These are phyloP conservation scores for Macaranga tanarius DNA, from an alignment of 441 rosid species.

Conservation along the genomic window DNA sequence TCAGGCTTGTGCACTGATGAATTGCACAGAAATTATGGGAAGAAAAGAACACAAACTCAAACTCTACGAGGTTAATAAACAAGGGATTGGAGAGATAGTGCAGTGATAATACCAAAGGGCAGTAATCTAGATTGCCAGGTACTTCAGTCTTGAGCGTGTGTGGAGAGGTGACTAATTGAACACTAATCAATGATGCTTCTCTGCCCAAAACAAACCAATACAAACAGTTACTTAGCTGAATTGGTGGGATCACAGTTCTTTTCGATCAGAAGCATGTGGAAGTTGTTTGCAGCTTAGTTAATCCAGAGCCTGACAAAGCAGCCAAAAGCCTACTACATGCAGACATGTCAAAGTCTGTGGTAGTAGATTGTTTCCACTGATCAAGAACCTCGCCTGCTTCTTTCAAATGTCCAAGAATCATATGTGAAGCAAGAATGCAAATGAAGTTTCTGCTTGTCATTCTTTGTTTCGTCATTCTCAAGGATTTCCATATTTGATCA, in stretches of 20 bases:
- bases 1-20: background rate
- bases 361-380: conserved; percentile 78
- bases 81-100: background rate
- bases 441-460: conserved; percentile 78
- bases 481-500: conserved; percentile 88
- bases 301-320: conserved; percentile 50
- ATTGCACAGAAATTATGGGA: background rate
- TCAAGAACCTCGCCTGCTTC: conserved; percentile 73
- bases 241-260: conserved; percentile 43
- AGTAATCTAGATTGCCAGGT: background rate
- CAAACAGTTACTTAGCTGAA: conserved; percentile 12
- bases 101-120: background rate
- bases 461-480: conserved; percentile 77
- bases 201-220: conserved; percentile 1
- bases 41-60: background rate
- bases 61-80: too few species aligned
- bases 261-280: conserved; percentile 56
- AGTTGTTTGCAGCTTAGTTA: conserved; percentile 43
- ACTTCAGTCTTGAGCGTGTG: background rate
- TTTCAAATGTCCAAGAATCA: conserved; percentile 68
- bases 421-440: conserved; percentile 68
- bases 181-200: background rate
- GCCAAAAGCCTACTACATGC: conserved; percentile 58
- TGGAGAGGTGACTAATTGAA: too few species aligned
- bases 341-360: conserved; percentile 51